These are phyloP conservation scores for Schizothecium vesticola DNA, from an alignment of 495 filamentous ascomycete genomes.

Conservation along the genomic window DNA sequence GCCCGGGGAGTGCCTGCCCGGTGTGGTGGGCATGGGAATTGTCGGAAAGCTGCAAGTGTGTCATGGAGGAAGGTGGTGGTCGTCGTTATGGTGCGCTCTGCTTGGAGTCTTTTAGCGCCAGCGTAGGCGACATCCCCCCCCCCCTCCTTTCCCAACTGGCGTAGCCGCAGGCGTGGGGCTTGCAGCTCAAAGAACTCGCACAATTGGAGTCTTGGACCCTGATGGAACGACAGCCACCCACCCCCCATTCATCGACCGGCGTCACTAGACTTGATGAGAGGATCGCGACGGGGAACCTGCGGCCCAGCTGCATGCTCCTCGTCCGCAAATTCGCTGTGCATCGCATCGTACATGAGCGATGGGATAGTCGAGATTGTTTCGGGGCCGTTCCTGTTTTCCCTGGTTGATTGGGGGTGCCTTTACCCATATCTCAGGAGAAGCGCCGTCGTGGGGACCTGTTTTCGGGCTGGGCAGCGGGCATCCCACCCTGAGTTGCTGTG, in stretches of 20 bases:
- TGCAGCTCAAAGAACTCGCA: constrained; percentile 1
- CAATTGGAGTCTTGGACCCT: constrained; percentile 6
- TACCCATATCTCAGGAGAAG: constrained; percentile 26
- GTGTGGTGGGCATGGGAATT: constrained; percentile 17
- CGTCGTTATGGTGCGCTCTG: background rate
- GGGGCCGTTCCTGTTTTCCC: constrained; percentile 27
- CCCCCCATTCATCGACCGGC: background rate
- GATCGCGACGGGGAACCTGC: constrained; percentile 8
- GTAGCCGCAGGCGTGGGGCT: constrained; percentile 11
- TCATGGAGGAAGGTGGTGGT: background rate
- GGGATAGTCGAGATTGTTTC: constrained; percentile 26
- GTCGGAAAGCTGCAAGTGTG: constrained; percentile 15
- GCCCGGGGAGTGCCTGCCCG: background rate
- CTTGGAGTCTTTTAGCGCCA: background rate
- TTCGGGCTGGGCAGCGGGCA: constrained; percentile 8
- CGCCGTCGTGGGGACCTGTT: constrained; percentile 20
- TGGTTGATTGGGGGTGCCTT: constrained; percentile 28
- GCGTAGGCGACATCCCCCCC: constrained; percentile 2
- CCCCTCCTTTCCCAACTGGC: background rate
- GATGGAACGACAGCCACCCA: background rate
- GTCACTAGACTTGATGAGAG: background rate
- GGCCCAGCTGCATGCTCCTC: constrained; percentile 7
- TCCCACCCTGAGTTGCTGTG: constrained; percentile 16
- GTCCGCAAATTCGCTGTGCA: constrained; percentile 14
- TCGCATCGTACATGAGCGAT: constrained; percentile 22